Base-by-base conservation (phyloP, 306 rosid species). In the Prunus padus region DNA sequence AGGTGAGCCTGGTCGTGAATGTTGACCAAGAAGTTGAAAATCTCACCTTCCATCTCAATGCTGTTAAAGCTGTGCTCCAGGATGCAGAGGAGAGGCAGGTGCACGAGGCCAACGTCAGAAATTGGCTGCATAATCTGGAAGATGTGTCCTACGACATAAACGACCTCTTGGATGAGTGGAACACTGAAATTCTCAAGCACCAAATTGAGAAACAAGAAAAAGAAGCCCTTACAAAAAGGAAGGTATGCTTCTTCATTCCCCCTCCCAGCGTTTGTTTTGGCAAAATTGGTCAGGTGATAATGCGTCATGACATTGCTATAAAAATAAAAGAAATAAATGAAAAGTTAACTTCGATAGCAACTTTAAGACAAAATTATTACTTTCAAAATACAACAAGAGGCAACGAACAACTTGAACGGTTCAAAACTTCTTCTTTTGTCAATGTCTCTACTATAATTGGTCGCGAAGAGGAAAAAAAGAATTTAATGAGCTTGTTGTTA, bases 221-320 rank as follows among this genome's bases (percentile, higher is more conserved):
- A 4, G 42, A 50, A 52, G 65, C 30, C 15, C 18, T 14, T 26
- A 50, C 33, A 11, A 13, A 14, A 71, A 57, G 14, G 51, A 47
- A 70, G 72, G 77, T 64, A 78, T 4, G 72, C n/a, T n/a, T n/a
- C 26, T 57, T 78, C n/a, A n/a, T n/a, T n/a, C n/a, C n/a, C n/a
- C n/a, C n/a, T n/a, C n/a, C n/a, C n/a, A n/a, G n/a, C n/a, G n/a
- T n/a, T n/a, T n/a, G n/a, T n/a, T n/a, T n/a, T n/a, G n/a, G n/a
- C n/a, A n/a, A n/a, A n/a, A n/a, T n/a, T n/a, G n/a, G n/a, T n/a
- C n/a, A n/a, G n/a, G n/a, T n/a, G n/a, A n/a, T n/a, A n/a, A n/a
- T n/a, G n/a, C n/a, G n/a, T n/a, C n/a, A n/a, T n/a, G n/a, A n/a
- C n/a, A n/a, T n/a, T n/a, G n/a, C n/a, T n/a, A n/a, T n/a, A n/a